Base-by-base conservation (phyloP, 805 yeast species). In the Cyberlindnera suaveolens region DNA sequence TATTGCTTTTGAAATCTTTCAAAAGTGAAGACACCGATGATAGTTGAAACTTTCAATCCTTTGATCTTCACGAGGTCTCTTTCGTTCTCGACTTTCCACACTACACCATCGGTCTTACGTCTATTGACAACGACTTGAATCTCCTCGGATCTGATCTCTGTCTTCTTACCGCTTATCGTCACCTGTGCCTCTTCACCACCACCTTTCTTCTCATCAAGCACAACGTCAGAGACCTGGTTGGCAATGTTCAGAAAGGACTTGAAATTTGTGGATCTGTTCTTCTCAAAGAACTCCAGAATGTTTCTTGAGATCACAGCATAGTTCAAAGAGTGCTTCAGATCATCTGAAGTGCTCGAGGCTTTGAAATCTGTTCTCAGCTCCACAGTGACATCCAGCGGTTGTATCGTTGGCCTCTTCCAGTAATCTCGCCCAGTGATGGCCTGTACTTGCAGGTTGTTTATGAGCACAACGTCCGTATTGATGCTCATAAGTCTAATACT, bases 11-110 rank as follows among this genome's bases (percentile, higher is more conserved):
- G 82, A 18, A 82, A 62, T 45, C 99, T 71, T 61, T 93, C 99
- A 64, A 89, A 86, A 2, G 89, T 83, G 66, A 89, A 91, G 7
- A 93, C 93, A 5, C 99, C 99, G 51, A 93, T 85, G n/a, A 90
- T 70, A 0, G 96, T 82, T 39, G 82, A 70, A 15, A 87, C 63
- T 39, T 72, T 70, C 31, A 90, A 62, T 5, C 75, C 72, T 5
- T 69, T 65, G 33, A 87, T 75, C 9, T 53, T 42, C 2, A 75
- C 55, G 3, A 33, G 19, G 34, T 63, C 64, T 8, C 40, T 39
- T 3, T 13, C 6, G 1, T 36, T 34, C 9, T 42, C 51, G 13
- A 50, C 47, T 27, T 45, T 38, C 29, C 39, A 19, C 11, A 49
- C 19, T 11, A 40, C 35, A 9, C 51, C 53, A 18, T 41, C 35